Evolutionary conservation across 306 rosid species (phyloP).

Genomic region (Fagus crenata): DNA sequence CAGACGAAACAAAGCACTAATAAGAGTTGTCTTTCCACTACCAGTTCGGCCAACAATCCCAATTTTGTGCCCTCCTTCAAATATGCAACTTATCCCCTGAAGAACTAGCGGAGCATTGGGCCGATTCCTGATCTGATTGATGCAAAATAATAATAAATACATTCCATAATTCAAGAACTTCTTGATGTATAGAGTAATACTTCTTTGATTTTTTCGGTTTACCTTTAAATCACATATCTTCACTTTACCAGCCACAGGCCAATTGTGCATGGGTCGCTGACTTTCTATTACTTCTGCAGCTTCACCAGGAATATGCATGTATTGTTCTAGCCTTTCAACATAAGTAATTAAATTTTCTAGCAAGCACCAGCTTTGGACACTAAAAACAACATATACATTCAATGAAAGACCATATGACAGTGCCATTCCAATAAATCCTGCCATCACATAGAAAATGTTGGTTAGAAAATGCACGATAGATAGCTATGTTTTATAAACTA

Average conservation of each 20-base stretch:
- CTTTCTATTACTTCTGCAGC: slow-evolving; percentile 24
- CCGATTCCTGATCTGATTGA: slow-evolving; percentile 32
- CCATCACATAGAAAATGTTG: slow-evolving; percentile 1
- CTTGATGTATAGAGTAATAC: not conserved
- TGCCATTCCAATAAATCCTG: slow-evolving; percentile 40
- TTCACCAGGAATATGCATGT: slow-evolving; percentile 39
- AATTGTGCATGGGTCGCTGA: slow-evolving; percentile 26
- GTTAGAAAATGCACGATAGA: not conserved
- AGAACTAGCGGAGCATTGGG: slow-evolving; percentile 30
- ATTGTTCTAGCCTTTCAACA: slow-evolving; percentile 39
- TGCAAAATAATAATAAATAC: not conserved
- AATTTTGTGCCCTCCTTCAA: slow-evolving; percentile 38
- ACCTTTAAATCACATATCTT: slow-evolving; percentile 38
- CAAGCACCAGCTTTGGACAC: slow-evolving; percentile 30
- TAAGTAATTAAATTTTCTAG: slow-evolving; percentile 29
- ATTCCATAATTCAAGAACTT: not conserved
- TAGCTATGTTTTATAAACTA: not conserved
- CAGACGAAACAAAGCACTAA: slow-evolving; percentile 34
- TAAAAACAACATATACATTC: slow-evolving; percentile 15
- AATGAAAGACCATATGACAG: slow-evolving; percentile 34
- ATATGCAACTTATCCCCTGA: slow-evolving; percentile 28
- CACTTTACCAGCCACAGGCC: slow-evolving; percentile 36
- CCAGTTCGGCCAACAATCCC: slow-evolving; percentile 44
- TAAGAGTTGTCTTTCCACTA: slow-evolving; percentile 43
- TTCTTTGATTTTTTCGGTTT: not conserved